These are phyloP conservation scores for Microcyclospora tardicrescens DNA, from an alignment of 2,329 filamentous ascomycete genomes.

Conservation along the genomic window DNA sequence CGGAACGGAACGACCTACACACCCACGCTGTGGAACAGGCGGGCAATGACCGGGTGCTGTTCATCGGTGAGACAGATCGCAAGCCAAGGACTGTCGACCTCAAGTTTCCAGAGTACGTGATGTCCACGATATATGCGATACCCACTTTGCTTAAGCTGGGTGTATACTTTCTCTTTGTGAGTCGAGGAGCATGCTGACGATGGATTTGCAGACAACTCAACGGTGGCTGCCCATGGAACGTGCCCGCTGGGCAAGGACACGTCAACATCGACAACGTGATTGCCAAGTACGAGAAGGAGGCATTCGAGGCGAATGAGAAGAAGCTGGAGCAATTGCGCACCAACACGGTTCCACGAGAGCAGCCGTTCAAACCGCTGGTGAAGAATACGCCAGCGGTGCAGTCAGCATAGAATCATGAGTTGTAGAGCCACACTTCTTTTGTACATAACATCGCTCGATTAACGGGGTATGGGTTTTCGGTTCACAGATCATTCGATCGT, in stretches of 20 bases:
- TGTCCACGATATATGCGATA: neutral
- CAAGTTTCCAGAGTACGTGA: conserved; percentile 51
- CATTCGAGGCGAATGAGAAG: conserved; percentile 43
- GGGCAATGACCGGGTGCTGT: conserved; percentile 48
- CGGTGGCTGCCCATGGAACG: conserved; percentile 49
- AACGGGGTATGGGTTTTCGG: too few relatives aligned
- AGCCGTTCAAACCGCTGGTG: conserved; percentile 14
- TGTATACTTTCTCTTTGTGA: neutral
- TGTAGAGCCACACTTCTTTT: too few relatives aligned
- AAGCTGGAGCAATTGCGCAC: conserved; percentile 35
- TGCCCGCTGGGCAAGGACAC: conserved; percentile 45
- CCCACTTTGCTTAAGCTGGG: neutral
- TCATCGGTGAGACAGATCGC: conserved; percentile 34
- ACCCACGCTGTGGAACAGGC: conserved; percentile 50
- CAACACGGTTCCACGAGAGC: conserved; percentile 22
- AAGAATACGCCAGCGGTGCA: conserved; percentile 5
- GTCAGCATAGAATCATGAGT: too few relatives aligned
- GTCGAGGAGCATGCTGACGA: neutral
- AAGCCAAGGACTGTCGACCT: conserved; percentile 34
- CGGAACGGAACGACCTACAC: conserved; percentile 46
- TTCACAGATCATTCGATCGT: too few relatives aligned
- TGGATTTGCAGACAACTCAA: conserved; percentile 44
- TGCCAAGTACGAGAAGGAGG: conserved; percentile 48
- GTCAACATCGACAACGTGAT: conserved; percentile 48
- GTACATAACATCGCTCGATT: too few relatives aligned